These are phyloP conservation scores for Teunomyces pallodes DNA, from an alignment of 805 yeast genomes.

Conservation along the genomic window DNA sequence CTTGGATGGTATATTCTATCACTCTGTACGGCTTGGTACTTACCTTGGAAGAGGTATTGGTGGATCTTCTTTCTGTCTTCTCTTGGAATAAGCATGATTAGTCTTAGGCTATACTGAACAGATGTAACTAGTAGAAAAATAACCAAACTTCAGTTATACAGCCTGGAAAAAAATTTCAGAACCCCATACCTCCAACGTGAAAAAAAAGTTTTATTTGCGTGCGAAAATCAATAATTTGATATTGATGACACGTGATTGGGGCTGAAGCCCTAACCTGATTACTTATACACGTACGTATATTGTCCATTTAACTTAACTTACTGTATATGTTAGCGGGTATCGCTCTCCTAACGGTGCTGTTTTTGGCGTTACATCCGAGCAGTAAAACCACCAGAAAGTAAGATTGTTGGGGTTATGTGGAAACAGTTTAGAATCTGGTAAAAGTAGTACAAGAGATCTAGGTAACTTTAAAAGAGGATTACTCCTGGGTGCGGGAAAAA, in stretches of 20 bases:
- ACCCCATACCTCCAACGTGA: background rate
- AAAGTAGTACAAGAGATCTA: background rate
- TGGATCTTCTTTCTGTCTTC: slow-evolving; percentile 99
- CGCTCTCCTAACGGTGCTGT: too few relatives aligned
- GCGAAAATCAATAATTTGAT: background rate
- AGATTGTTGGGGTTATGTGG: too few relatives aligned
- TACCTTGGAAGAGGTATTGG: slow-evolving; percentile 98
- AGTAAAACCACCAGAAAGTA: too few relatives aligned
- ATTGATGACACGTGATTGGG: background rate
- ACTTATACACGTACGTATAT: too few relatives aligned
- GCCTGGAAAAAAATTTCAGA: slow-evolving; percentile 1
- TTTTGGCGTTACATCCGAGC: too few relatives aligned
- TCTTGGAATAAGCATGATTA: slow-evolving; percentile 94
- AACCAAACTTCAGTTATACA: slow-evolving; percentile 2
- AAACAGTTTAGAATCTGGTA: too few relatives aligned
- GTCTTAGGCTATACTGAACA: slow-evolving; percentile 5
- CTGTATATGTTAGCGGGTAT: too few relatives aligned
- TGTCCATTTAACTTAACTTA: too few relatives aligned
- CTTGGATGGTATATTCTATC: background rate
- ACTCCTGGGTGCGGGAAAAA: background rate
- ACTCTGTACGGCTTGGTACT: slow-evolving; percentile 34
- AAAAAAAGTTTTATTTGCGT: background rate
- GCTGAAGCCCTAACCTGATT: background rate
- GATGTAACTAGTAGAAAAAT: slow-evolving; percentile 4
- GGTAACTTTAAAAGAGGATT: background rate